Base-by-base conservation (phyloP, 805 yeast species). In the Pichia nakasei region DNA sequence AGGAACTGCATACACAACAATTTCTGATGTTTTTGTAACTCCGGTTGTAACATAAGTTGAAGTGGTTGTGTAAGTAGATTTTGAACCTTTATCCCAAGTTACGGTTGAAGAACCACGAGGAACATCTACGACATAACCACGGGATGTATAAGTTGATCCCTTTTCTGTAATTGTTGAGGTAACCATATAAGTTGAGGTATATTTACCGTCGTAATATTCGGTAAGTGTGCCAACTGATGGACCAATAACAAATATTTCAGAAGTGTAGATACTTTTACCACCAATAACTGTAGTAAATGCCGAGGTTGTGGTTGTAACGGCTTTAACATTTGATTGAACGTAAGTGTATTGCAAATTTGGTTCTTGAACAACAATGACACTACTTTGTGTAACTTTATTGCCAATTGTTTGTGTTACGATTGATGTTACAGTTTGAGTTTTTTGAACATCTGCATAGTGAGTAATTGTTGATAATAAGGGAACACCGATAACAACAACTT, bases 181-280 rank as follows among this genome's bases (percentile, higher is more conserved):
- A 4, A 18, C 22, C 32, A 37, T 24, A n/a, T n/a, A 38, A 9
- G 41, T 38, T 11, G 41, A 29, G 3, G 35, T 38, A 21, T 29
- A 20, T 11, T 22, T 20, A 33, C 44, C 39, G 19, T 35, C 36
- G 17, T 35, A 20, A n/a, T 26, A 41, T n/a, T 12, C n/a, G 20
- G 40, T 37, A 9, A 20, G 12, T 5, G 45, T 37, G 20, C 29
- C 13, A 32, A 42, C 41, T 12, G 41, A 32, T 5, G 45, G 45
- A 20, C 45, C 45, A 32, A 21, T 24, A 13, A 42, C 41, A 37
- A 42, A 36, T 37, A 42, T 37, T 19, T 20, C 33, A 1, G 45
- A 37, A 13, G 45, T 37, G 9, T 6, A 15, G 9, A 32, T 18
- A 9, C 19, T 13, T 18, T 15, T 32, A 29, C 40, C 40, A 1